These are phyloP conservation scores for Rhodotorula sp. DNA, from an alignment of 1,284 basidiomycete genomes.

Conservation along the genomic window DNA sequence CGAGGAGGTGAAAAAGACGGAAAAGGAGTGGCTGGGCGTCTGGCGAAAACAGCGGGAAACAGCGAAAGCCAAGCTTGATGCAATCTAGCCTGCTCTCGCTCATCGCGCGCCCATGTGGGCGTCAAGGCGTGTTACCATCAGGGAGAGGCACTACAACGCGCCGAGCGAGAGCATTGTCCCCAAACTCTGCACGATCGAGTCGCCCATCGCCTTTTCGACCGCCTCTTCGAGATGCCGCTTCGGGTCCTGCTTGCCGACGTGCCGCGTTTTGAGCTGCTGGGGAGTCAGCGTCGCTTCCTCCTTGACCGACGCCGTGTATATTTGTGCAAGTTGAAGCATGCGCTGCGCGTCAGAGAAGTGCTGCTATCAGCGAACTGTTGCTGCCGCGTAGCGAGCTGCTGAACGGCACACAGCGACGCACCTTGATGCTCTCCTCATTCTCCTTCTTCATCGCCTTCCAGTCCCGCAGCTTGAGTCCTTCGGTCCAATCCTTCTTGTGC, in stretches of 20 bases:
- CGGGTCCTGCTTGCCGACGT: constrained; percentile 96
- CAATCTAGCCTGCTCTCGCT: not conserved
- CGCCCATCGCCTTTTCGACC: constrained; percentile 93
- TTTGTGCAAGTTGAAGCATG: constrained; percentile 84
- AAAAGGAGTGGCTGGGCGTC: constrained; percentile 16
- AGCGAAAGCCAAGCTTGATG: constrained; percentile 14
- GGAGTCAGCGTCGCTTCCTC: constrained; percentile 87
- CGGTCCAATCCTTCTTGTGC: constrained; percentile 97
- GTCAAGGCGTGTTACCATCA: not conserved
- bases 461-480: constrained; percentile 84
- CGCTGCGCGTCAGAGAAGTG: constrained; percentile 56
- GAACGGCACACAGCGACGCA: constrained; percentile 49
- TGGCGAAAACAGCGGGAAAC: constrained; percentile 22
- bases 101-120: not conserved
- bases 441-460: constrained; percentile 79
- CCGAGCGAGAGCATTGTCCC: constrained; percentile 38
- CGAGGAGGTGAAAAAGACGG: not conserved
- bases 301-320: constrained; percentile 93
- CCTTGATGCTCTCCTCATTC: constrained; percentile 90
- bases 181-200: constrained; percentile 77
- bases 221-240: constrained; percentile 94
- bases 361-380: constrained; percentile 1
- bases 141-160: constrained; percentile 1
- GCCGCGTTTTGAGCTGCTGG: constrained; percentile 89
- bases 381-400: not conserved